Evolutionary conservation across 257 asterid genomes (phyloP), one percentile per base, ranked within the genome.

Genomic region (Solanum virginianum): DNA sequence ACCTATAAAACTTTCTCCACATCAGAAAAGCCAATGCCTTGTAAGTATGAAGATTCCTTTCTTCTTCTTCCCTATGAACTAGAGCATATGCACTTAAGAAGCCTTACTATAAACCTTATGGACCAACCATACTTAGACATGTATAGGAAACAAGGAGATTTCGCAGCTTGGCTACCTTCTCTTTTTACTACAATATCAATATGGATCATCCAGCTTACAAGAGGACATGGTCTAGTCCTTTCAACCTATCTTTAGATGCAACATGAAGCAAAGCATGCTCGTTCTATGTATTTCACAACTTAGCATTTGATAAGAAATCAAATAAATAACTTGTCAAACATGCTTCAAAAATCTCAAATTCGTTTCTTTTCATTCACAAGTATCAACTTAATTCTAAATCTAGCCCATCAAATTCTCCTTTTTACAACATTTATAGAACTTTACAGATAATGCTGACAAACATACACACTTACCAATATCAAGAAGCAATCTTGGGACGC

Each of bases 401-500:
- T 8, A 51, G 26, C 63, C 63, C 63, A 51, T 26, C 16, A 16
- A 77, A 77, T 77, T 26, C 24, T 17, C 47, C 22, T 51, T 49
- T 49, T 1, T 9, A 36, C 3, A 16, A 49, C 82, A 75, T 69
- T 32, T 1, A 69, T 3, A 69, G 4, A 14, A 14, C 0, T 2
- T 13, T 1, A 8, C 82, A 49, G 24, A 43, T 24, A 75, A 47
- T 49, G 22, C 20, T 75, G 5, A 6, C 49, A 49, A 49, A 49
- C 20, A 47, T 45, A 74, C 1, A 77, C 3, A 74, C 57, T 32
- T 92, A 96, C 98, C 99, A 68, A 96, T 95, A 84, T 96, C 99
- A 88, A 96, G 97, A 66, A 96, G 93, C 74, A 96, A 89, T 85
- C 94, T 90, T 36, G 99, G 97, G 57, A 94, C 88, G 16, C 89